Evolutionary conservation across 352 stramenopile species (phyloP).

Genomic region (Halophytophthora polymorphica): DNA sequence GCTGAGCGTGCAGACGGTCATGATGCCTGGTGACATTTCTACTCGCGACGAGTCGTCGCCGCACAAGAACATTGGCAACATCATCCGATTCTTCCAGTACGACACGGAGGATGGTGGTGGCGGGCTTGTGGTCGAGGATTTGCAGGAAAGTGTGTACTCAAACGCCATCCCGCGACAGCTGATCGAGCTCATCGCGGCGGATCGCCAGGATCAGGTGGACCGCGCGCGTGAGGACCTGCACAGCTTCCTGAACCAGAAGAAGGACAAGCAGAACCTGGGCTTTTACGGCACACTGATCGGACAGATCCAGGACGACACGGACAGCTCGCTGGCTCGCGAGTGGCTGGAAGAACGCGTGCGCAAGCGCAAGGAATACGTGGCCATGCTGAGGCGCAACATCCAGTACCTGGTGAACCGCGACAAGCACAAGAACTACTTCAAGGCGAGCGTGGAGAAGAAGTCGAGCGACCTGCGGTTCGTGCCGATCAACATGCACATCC

Average conservation of each 20-base stretch:
- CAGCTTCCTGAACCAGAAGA: slow-evolving; percentile 82
- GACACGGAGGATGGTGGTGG: slow-evolving; percentile 78
- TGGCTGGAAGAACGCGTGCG: slow-evolving; percentile 81
- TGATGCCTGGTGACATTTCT: slow-evolving; percentile 78
- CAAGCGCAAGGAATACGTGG: slow-evolving; percentile 81
- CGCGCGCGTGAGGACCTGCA: slow-evolving; percentile 76
- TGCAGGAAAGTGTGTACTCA: slow-evolving; percentile 73
- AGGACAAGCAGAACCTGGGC: slow-evolving; percentile 74
- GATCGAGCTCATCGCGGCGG: slow-evolving; percentile 73
- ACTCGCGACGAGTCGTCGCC: slow-evolving; percentile 67
- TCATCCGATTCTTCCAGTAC: slow-evolving; percentile 88
- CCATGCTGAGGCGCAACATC: slow-evolving; percentile 77
- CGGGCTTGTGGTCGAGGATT: slow-evolving; percentile 80
- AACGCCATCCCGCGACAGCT: slow-evolving; percentile 83
- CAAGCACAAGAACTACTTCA: slow-evolving; percentile 89
- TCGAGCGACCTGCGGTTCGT: slow-evolving; percentile 78
- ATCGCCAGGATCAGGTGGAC: slow-evolving; percentile 78
- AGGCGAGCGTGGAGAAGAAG: slow-evolving; percentile 87
- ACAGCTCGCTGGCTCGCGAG: slow-evolving; percentile 64
- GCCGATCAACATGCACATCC: slow-evolving; percentile 86
- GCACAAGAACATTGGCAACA: slow-evolving; percentile 88
- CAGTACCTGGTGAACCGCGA: slow-evolving; percentile 84
- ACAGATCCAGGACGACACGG: slow-evolving; percentile 84
- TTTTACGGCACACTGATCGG: slow-evolving; percentile 87
- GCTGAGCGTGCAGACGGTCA: slow-evolving; percentile 83